These are phyloP conservation scores for Lumnitzera littorea DNA, from an alignment of 345 rosid genomes.

Conservation along the genomic window DNA sequence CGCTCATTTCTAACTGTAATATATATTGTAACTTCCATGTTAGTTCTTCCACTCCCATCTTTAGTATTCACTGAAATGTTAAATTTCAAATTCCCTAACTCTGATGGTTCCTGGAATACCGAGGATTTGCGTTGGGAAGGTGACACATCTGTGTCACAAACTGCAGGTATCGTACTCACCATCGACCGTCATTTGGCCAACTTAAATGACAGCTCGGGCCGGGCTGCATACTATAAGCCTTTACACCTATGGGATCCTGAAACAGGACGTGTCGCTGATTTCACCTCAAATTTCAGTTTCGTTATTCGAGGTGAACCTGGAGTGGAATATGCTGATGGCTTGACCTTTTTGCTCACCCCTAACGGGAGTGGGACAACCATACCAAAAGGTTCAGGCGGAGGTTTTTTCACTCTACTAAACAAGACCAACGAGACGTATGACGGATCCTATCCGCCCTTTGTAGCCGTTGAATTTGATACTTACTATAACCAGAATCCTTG, in stretches of 20 bases:
- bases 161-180: too few relatives aligned
- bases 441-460: not conserved
- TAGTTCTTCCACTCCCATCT: too few relatives aligned
- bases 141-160: too few relatives aligned
- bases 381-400: not conserved
- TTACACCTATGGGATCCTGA: slow-evolving; percentile 12
- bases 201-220: slow-evolving; percentile 3
- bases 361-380: slow-evolving; percentile 11
- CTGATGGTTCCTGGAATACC: too few relatives aligned
- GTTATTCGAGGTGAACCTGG: not conserved
- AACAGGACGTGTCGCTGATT: slow-evolving; percentile 5
- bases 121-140: too few relatives aligned
- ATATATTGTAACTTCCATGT: too few relatives aligned
- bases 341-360: slow-evolving; percentile 14
- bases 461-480: slow-evolving; percentile 15
- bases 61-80: too few relatives aligned
- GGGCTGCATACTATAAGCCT: slow-evolving; percentile 4
- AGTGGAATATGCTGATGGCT: not conserved
- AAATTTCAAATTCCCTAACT: too few relatives aligned
- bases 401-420: not conserved
- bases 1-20: too few relatives aligned
- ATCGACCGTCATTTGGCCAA: too few relatives aligned
- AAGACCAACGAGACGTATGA: too few relatives aligned
- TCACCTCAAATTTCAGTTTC: slow-evolving; percentile 8
- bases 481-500: not conserved